These are phyloP conservation scores for Populus davidiana DNA, from an alignment of 345 rosid genomes.

Conservation along the genomic window DNA sequence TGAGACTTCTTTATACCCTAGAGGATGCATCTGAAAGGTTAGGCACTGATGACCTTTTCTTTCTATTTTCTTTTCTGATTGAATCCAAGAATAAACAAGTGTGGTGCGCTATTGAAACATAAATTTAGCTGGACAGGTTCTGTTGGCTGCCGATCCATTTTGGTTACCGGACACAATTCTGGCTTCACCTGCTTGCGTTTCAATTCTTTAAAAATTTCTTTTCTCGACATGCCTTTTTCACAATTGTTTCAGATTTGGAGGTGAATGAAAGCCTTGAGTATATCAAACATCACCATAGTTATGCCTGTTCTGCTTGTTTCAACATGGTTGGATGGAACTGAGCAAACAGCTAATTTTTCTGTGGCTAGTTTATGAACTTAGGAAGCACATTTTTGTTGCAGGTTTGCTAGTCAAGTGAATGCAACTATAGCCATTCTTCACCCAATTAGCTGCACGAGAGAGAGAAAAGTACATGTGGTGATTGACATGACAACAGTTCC, in stretches of 20 bases:
- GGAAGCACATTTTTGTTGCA: conserved; percentile 23
- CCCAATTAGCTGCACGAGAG: conserved; percentile 86
- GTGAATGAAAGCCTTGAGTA: background rate
- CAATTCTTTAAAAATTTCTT: background rate
- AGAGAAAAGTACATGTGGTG: conserved; percentile 67
- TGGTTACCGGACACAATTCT: background rate
- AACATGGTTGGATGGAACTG: background rate
- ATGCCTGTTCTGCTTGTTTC: background rate
- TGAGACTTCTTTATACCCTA: conserved; percentile 63
- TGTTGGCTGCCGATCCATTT: background rate
- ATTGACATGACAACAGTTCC: conserved; percentile 82
- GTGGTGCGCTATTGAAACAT: background rate
- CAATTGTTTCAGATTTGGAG: background rate
- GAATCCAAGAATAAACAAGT: background rate
- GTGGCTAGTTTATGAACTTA: background rate
- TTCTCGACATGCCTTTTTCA: background rate
- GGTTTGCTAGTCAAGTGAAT: conserved; percentile 81
- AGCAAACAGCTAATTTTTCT: background rate
- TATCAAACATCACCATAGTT: background rate
- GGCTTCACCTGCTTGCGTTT: background rate
- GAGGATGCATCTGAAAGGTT: conserved; percentile 78
- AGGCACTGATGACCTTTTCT: conserved; percentile 9
- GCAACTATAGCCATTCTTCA: conserved; percentile 65
- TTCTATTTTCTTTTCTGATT: background rate
- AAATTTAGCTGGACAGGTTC: background rate